A percentile compares a stretch with the other conserved stretches of the same genome.
phyloP scores from a whole-genome alignment of 2,329 filamentous ascomycete species.

The Scortechinia acanthostroma region DNA sequence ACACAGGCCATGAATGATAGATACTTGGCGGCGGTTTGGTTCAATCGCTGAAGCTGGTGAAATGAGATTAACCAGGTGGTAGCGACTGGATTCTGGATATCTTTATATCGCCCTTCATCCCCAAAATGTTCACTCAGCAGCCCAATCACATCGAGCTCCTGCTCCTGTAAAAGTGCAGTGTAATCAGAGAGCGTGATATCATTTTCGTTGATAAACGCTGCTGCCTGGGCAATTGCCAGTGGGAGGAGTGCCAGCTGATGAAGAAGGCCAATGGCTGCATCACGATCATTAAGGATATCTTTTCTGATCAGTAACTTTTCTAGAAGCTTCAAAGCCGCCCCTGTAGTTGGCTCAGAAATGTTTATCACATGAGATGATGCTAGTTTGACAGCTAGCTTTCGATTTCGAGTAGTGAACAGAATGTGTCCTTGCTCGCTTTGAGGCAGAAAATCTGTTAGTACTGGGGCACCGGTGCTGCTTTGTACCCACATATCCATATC shows the following conservation, averaged over 20 bases:
- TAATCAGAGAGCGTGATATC: constrained; percentile 2
- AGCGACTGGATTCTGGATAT: constrained; percentile 6
- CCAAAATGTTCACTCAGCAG: constrained; percentile 9
- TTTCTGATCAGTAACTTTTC: background rate
- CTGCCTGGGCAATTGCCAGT: constrained; percentile 8
- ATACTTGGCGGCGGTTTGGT: background rate
- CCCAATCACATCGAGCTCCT: constrained; percentile 4
- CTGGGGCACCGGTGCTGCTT: background rate
- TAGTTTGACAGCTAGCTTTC: background rate
- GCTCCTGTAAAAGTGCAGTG: constrained; percentile 4
- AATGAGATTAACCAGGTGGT: constrained; percentile 11
- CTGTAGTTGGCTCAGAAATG: background rate
- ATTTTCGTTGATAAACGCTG: constrained; percentile 6
- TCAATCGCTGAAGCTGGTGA: constrained; percentile 4
- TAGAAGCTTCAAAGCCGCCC: background rate
- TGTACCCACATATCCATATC: constrained; percentile 12
- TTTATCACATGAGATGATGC: background rate
- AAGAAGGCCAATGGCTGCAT: background rate
- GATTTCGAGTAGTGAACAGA: background rate
- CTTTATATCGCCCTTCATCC: constrained; percentile 4
- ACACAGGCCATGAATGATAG: background rate
- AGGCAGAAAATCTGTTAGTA: background rate
- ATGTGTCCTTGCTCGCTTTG: background rate
- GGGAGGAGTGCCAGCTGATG: constrained; percentile 3
- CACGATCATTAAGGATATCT: background rate